Base-by-base conservation (phyloP, 768 basidiomycete species). In the Candolleomyces efflorescens region DNA sequence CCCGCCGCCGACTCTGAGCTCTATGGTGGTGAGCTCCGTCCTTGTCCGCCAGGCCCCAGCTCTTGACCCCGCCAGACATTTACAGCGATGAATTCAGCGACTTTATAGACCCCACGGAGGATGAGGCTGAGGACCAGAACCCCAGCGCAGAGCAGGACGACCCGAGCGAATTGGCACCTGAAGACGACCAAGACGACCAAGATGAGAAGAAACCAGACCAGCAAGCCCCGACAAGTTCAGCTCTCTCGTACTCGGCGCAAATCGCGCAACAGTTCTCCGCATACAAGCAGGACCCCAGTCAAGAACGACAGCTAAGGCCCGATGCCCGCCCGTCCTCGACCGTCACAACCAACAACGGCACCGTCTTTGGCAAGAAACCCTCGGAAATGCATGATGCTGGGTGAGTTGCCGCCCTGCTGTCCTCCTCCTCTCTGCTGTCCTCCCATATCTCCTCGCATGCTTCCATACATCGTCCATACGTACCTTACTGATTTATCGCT, bases 351-450 rank as follows among this genome's bases (percentile, higher is more conserved):
- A 63, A 65, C 1, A 59, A 64, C 32, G 73, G 78, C 54, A 75
- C 73, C 48, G 75, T 82, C 13, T 79, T 80, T 67, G 78, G 82
- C 17, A 78, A 86, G 65, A 81, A 85, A 61, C 84, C 84, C 9
- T 82, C 82, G 18, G 88, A 90, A 68, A 87, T 87, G 86, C 85
- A 87, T 59, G 89, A 91, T 68, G 84, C 85, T 78, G 89, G 89
- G 89, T 91, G 80, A 87, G 89, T 77, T 59, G 2, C 32, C 32
- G 9, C 32, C 32, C 32, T 5, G 32, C 32, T 32, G 32, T 32
- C 32, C 7, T 32, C 32, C 7, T 32, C 32, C 7, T 32, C 32
- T 5, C 32, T 32, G 32, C 32, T 32, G 32, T 32, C 32, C 43
- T 44, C 13, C 6, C 20, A 44, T 22, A 22, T n/a, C 20, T 13